phyloP scores from a whole-genome alignment of 2,329 filamentous ascomycete genomes.

The Colletotrichum spaethianum region DNA sequence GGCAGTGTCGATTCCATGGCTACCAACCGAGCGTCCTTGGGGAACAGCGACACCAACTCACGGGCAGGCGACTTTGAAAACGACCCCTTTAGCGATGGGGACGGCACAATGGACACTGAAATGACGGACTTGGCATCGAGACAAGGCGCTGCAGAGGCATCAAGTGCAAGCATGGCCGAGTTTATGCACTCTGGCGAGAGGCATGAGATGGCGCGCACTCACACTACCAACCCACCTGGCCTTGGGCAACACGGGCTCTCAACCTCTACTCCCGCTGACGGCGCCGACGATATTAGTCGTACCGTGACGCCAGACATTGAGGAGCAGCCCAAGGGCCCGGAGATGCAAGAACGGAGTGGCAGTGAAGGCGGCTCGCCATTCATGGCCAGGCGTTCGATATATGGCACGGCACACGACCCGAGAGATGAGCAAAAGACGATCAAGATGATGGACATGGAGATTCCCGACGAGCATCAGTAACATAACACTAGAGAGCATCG shows the following conservation, averaged over 20 bases:
- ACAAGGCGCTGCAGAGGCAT: neutral
- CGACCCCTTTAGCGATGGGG: slow-evolving; percentile 47
- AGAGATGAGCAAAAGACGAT: slow-evolving; percentile 43
- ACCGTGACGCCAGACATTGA: slow-evolving; percentile 41
- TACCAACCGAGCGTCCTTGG: slow-evolving; percentile 60
- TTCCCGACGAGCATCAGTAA: slow-evolving; percentile 46
- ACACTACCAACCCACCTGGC: slow-evolving; percentile 28
- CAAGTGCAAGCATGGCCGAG: slow-evolving; percentile 7
- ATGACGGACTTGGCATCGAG: slow-evolving; percentile 45
- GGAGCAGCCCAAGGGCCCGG: slow-evolving; percentile 51
- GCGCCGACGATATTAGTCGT: slow-evolving; percentile 39
- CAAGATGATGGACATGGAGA: slow-evolving; percentile 57
- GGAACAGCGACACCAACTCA: slow-evolving; percentile 46
- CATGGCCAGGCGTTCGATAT: slow-evolving; percentile 42
- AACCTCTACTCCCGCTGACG: slow-evolving; percentile 36
- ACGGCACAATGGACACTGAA: slow-evolving; percentile 46
- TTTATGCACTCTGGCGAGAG: slow-evolving; percentile 28
- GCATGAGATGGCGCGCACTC: slow-evolving; percentile 40
- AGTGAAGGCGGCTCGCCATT: slow-evolving; percentile 45
- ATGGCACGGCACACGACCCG: slow-evolving; percentile 29
- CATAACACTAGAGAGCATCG: slow-evolving; percentile 25
- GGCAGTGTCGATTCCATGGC: slow-evolving; percentile 63
- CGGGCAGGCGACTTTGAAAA: slow-evolving; percentile 39
- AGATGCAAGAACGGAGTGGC: slow-evolving; percentile 60
- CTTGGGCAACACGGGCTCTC: slow-evolving; percentile 37